Percentiles rank a stretch among this genome's conserved stretches.
Conservation (phyloP, 352 stramenopile species). For the Pilasporangium apinafurcum region DNA sequence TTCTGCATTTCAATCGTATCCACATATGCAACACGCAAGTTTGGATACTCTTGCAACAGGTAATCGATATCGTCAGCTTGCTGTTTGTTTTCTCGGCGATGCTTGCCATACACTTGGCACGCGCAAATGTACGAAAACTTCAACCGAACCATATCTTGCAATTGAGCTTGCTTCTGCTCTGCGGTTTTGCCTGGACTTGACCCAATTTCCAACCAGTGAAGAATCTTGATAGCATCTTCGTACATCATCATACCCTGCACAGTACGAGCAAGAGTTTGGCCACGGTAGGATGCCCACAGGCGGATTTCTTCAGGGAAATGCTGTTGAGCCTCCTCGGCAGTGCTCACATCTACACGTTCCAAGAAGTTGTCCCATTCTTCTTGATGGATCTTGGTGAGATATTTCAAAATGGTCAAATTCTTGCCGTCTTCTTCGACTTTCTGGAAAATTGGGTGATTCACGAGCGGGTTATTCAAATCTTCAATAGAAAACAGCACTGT, state of each 20-base stretch:
- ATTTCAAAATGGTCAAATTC: conserved; percentile 83
- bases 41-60: conserved; percentile 69
- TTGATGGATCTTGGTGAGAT: conserved; percentile 78
- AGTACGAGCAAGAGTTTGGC: conserved; percentile 71
- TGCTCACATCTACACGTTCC: conserved; percentile 72
- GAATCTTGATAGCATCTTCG: conserved; percentile 81
- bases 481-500: conserved; percentile 75
- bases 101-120: conserved; percentile 81
- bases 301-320: conserved; percentile 71
- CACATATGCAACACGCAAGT: conserved; percentile 82
- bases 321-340: conserved; percentile 60
- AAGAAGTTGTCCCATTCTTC: conserved; percentile 86
- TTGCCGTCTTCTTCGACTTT: conserved; percentile 81
- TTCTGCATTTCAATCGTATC: conserved; percentile 41
- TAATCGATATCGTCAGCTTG: conserved; percentile 83
- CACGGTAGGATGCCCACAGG: conserved; percentile 77
- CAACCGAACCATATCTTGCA: conserved; percentile 81
- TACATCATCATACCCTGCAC: conserved; percentile 87
- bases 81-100: conserved; percentile 51
- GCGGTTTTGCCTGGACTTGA: conserved; percentile 52
- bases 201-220: conserved; percentile 82
- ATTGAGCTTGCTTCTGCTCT: conserved; percentile 71
- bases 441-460: conserved; percentile 83
- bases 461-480: conserved; percentile 73
- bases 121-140: conserved; percentile 87